Base-by-base conservation (phyloP, 2,329 filamentous ascomycete genomes). In the Neurospora sp. region DNA sequence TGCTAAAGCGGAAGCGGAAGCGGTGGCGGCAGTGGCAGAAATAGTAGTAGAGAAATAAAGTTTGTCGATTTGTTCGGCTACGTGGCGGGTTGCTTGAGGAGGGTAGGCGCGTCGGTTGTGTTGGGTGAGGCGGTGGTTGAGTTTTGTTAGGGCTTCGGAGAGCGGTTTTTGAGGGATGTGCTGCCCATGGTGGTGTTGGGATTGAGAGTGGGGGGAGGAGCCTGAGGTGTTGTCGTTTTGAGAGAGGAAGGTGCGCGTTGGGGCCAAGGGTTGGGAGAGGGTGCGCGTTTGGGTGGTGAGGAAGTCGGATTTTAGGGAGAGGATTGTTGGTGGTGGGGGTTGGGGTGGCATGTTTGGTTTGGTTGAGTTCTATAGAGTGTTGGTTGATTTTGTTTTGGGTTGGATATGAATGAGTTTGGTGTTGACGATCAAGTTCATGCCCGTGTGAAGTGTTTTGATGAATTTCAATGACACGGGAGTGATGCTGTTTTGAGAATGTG, bases 21-120 rank as follows among this genome's bases (percentile, higher is more conserved):
- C 23, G 23, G 23, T 28, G 23, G 23, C 23, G n/a, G n/a, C n/a
- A 28, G 23, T 28, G 23, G 23, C 23, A 69, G 57, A 6, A 23
- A 3, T 28, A 28, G 57, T 17, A n/a, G 52, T 17, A 37, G 33
- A 37, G 19, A 43, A 38, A 15, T 92, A 92, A 65, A 91, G 80
- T 66, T 80, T 79, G 78, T 91, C 89, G 57, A 93, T 88, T 80
- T 93, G 90, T 81, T 92, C 89, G 1, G 90, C 89, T 19, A 92
- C 85, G 75, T 91, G 89, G 41, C 90, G 85, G 68, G 85, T 87
- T n/a, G 90, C 89, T 74, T 91, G 88, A 17, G 89, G 85, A 17
- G 88, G 85, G 77, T 92, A 92, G 5, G 88, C 88, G 69, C 88
- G 85, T 41, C 86, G 86, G 38, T 85, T 85, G 77, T 93, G 91